phyloP scores from a whole-genome alignment of 1,284 basidiomycete genomes.

The Dichomitus squalens region DNA sequence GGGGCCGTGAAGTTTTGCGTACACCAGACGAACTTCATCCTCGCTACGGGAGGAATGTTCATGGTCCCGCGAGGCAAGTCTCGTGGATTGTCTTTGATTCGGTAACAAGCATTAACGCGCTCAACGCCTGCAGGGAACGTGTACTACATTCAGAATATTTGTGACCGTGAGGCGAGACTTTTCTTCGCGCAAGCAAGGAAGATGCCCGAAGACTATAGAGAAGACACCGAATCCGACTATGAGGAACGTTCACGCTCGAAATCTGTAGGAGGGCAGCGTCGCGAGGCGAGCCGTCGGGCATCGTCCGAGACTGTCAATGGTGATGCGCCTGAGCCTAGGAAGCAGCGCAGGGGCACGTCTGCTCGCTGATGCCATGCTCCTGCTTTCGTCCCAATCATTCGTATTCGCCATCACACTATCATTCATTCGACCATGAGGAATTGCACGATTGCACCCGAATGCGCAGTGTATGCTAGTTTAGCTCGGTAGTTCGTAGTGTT shows the following conservation, averaged over 20 bases:
- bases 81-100: background rate
- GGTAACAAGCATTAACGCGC: background rate
- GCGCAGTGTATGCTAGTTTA: slow-evolving; percentile 2
- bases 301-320: slow-evolving; percentile 23
- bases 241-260: slow-evolving; percentile 18
- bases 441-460: background rate
- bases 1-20: slow-evolving; percentile 88
- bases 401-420: background rate
- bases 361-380: background rate
- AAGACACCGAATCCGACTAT: slow-evolving; percentile 13
- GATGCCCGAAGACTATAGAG: slow-evolving; percentile 40
- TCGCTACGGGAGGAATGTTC: slow-evolving; percentile 87
- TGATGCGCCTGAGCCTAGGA: slow-evolving; percentile 18
- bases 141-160: slow-evolving; percentile 90
- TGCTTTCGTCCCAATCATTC: background rate
- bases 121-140: slow-evolving; percentile 67
- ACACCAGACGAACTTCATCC: slow-evolving; percentile 76
- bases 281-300: slow-evolving; percentile 13
- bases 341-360: slow-evolving; percentile 18
- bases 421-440: background rate
- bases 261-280: slow-evolving; percentile 6
- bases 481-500: background rate
- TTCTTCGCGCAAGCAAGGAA: slow-evolving; percentile 95
- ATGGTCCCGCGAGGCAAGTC: slow-evolving; percentile 84
- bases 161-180: slow-evolving; percentile 76